Evolutionary conservation across 2,329 filamentous ascomycete genomes (phyloP), one percentile per base, ranked within the genome.

Genomic region (Alternaria novae-zelandiae): DNA sequence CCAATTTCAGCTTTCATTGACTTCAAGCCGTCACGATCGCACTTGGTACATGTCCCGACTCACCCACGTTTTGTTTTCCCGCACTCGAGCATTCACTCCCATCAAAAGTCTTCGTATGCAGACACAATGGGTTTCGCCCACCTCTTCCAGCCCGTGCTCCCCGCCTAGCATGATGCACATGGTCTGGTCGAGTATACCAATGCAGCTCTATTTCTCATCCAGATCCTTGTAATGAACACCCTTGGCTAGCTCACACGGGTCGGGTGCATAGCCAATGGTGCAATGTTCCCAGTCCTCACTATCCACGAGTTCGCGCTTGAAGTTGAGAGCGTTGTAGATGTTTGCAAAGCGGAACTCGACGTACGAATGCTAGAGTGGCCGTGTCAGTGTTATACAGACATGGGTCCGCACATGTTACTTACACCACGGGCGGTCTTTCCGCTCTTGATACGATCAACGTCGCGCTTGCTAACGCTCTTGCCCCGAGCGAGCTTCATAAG

Each of bases 261-360:
- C 84, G 28, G 75, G 59, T 3, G 74, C 79, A 63, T 80, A 84
- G 17, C 72, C 66, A 55, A 85, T 76, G 20, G 76, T 81, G 72
- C 83, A 84, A 17, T 80, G 78, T 65, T 85, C 82, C 81, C 82
- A 86, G 3, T 83, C 79, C 23, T 81, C 73, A 43, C 82, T 75
- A 17, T 78, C 75, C 46, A 74, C 59, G 12, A 86, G 72, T 23
- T 74, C 61, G 3, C 75, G 73, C 59, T 79, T 81, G 77, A 86
- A 86, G 20, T 74, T 75, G 15, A 83, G 78, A 0, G 84, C 83
- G 57, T 85, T 74, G 23, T 78, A 75, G 60, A 86, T 82, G 64
- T 78, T 82, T 46, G 76, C 79, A 71, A 86, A 86, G 9, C 83
- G 82, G 68, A 85, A 85, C 28, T 80, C 75, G n/a, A 84, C 79